Evolutionary conservation across 2,329 filamentous ascomycete genomes (phyloP), one percentile per base, ranked within the genome.

Genomic region (Talaromyces sp.): DNA sequence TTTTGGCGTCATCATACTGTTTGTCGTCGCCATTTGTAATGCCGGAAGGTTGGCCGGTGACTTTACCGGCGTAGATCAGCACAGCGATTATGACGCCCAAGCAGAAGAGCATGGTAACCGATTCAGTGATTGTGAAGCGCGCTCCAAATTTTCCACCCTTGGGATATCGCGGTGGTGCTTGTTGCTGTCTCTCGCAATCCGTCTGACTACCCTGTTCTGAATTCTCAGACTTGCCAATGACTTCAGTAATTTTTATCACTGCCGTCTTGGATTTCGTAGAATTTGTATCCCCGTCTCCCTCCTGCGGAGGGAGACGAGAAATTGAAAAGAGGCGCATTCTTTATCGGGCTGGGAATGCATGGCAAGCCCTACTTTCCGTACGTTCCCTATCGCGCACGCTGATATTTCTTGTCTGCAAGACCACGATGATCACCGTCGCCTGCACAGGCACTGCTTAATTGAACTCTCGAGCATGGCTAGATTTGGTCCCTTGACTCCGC

Each of bases 291-390:
- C 10, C 27, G 1, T 3, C 15, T 17, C 22, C 4, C 17, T 17
- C n/a, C 50, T n/a, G 3, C 52, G 33, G n/a, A 37, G 52, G 2
- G 13, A n/a, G 9, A 19, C 17, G 17, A 15, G 22, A 54, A 17
- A 9, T 62, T 13, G 25, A 43, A 61, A 52, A 50, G 35, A 54
- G 47, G 47, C 60, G 60, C 60, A 62, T 62, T 62, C 60, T 62
- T 62, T 35, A 25, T 62, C 31, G 13, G 22, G 27, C 37, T 27
- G 60, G 47, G 47, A 62, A 62, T 62, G 60, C 43, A 50, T 62
- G 60, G 60, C 47, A 39, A 37, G 33, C 31, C 52, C 33, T 56
- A 31, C 41, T 52, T 35, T 52, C 27, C 17, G 11, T 19, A 25
- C 11, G 11, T 3, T 11, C 19, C 27, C 5, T n/a, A 6, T 27